These are phyloP conservation scores for Prosopis cineraria DNA, from an alignment of 306 rosid species.

Conservation along the genomic window DNA sequence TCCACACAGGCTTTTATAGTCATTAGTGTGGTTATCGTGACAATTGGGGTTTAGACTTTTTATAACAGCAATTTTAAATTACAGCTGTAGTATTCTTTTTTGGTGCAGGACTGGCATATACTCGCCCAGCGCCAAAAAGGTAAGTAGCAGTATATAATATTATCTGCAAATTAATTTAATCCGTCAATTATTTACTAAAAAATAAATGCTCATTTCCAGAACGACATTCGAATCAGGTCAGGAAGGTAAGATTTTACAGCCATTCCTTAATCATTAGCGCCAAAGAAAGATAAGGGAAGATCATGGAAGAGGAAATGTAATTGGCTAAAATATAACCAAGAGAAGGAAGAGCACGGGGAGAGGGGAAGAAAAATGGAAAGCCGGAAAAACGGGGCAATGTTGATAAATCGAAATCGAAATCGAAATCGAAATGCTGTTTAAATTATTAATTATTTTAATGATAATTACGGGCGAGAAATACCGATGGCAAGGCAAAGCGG, in stretches of 20 bases:
- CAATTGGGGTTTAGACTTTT: neutral
- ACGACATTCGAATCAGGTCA: neutral
- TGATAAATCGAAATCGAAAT: neutral
- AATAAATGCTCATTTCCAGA: neutral
- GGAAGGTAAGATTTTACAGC: neutral
- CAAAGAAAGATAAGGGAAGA: neutral
- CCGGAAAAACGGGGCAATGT: neutral
- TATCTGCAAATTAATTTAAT: too few relatives aligned
- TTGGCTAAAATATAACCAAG: too few relatives aligned
- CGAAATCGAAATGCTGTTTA: neutral
- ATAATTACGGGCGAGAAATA: constrained; percentile 30
- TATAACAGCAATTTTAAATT: neutral
- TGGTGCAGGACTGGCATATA: neutral
- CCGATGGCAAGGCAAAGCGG: constrained; percentile 19
- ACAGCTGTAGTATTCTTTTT: neutral
- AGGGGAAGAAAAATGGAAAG: neutral
- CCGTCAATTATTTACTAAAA: neutral
- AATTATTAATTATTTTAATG: neutral
- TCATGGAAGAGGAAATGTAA: neutral
- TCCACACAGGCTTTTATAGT: too few relatives aligned
- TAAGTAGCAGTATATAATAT: neutral
- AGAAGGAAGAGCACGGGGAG: neutral
- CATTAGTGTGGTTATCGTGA: neutral
- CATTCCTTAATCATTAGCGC: neutral
- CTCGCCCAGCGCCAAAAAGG: neutral